Base-by-base conservation (phyloP, 2,329 filamentous ascomycete species). In the Furcasterigmium sp. region DNA sequence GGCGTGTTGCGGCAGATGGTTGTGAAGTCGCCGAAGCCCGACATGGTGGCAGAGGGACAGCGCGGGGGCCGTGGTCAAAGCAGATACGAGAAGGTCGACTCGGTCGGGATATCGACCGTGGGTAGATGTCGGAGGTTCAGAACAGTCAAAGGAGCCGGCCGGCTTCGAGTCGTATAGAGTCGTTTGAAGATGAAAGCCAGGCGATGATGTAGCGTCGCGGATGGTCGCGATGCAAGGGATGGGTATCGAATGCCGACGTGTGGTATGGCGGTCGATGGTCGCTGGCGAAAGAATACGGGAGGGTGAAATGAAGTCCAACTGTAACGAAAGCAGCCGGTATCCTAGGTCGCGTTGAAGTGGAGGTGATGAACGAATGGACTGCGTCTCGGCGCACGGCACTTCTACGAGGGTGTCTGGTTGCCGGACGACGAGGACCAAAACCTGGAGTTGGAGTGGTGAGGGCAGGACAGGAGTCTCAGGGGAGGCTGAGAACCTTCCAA, bases 21-120 rank as follows among this genome's bases (percentile, higher is more conserved):
- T 46, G 84, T 80, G 69, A 97, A 97, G 68, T 95, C 86, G 55
- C 91, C 91, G 67, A 97, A 97, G 51, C 83, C 86, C 77, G 94
- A 91, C 67, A 73, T 82, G 64, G 55, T 61, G 60, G 50, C 32
- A 30, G 19, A 17, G 39, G 41, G 23, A n/a, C 34, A 15, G 37
- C 4, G 32, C 32, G 32, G 17, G 26, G 23, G 23, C 23, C 23
- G 23, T 26, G 23, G 23, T 7, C 11, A 11, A 26, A 19, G n/a
- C 14, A 6, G 32, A 14, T 14, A 7, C 32, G 32, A 35, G n/a
- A 8, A 8, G 7, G n/a, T 8, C n/a, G 32, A 8, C 18, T 35
- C 32, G 14, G 18, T 35, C 8, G 18, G 32, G 32, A 35, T 35
- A 14, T 15, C 18, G n/a, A 14, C 7, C n/a, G 23, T 11, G 11